Evolutionary conservation across 495 filamentous ascomycete genomes (phyloP).

Genomic region (Aspergillus sclerotiicarbonarius): DNA sequence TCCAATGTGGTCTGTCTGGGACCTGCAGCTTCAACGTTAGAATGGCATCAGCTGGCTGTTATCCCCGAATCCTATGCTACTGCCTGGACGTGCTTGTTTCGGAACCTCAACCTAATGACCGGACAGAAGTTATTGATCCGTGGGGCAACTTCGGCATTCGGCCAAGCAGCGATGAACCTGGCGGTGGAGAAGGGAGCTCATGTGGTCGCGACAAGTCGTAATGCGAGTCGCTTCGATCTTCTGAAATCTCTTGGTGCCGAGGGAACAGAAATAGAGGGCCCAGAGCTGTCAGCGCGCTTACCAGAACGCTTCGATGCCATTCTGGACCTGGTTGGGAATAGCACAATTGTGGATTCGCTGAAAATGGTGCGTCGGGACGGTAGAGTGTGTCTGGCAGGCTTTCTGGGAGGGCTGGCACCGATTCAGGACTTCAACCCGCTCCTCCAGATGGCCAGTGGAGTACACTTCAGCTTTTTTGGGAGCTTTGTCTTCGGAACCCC

Average conservation of each 20-base stretch:
- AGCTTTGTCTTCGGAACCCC: conserved; percentile 39
- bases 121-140: conserved; percentile 40
- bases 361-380: conserved; percentile 33
- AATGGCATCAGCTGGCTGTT: conserved; percentile 43
- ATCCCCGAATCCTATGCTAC: conserved; percentile 45
- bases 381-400: conserved; percentile 42
- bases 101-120: conserved; percentile 29
- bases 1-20: conserved; percentile 37
- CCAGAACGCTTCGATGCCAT: conserved; percentile 37
- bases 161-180: conserved; percentile 44
- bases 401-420: conserved; percentile 44
- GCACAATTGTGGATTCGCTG: conserved; percentile 41
- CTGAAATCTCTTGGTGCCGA: conserved; percentile 32
- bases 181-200: conserved; percentile 38
- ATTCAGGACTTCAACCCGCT: conserved; percentile 48
- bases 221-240: conserved; percentile 22
- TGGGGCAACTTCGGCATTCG: conserved; percentile 44
- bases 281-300: conserved; percentile 15
- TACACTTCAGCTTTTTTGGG: conserved; percentile 51
- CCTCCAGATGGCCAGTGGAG: conserved; percentile 45
- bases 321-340: conserved; percentile 46
- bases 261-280: conserved; percentile 27
- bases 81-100: conserved; percentile 44
- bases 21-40: conserved; percentile 16
- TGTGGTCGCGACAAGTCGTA: conserved; percentile 42